Base-by-base conservation (phyloP, 768 basidiomycete species). In the Leucosporidium scottii region DNA sequence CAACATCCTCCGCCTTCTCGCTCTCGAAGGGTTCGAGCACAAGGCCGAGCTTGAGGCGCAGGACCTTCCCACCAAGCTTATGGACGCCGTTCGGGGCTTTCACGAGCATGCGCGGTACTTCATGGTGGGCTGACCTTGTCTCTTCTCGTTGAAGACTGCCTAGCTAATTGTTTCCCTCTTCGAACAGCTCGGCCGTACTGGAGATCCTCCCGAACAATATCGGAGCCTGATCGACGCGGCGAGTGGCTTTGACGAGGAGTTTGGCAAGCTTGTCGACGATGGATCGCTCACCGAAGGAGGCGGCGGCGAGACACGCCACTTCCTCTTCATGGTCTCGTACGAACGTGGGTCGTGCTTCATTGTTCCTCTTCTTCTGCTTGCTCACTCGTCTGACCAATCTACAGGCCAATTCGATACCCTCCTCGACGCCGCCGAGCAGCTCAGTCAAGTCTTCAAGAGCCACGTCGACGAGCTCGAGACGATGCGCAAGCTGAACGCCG, bases 61-160 rank as follows among this genome's bases (percentile, higher is more conserved):
- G 25, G 59, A 68, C 36, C 47, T 68, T 8, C 62, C 62, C 0
- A 47, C n/a, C 1, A 68, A 64, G 67, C 28, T 68, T 4, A 31
- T 63, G 25, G 47, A 50, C 20, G 51, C 62, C 1, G 7, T 67
- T 18, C 53, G 50, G n/a, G 53, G 59, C 36, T 68, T 68, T 21
- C 67, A 68, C 21, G 44, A 44, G 51, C 67, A 68, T 27, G 67
- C 67, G 0, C 17, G 62, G 10, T 68, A 59, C 53, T 68, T 68
- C 48, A 59, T 68, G 58, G 61, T 68, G 34, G 31, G 66, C 47
- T 44, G 1, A 12, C 27, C 2, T 13, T 20, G 0, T 47, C 5
- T n/a, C 8, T n/a, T n/a, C n/a, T n/a, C n/a, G n/a, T n/a, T n/a
- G n/a, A n/a, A n/a, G n/a, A n/a, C n/a, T n/a, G n/a, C n/a, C n/a